Conservation (phyloP, 345 rosid genomes). For the Leavenworthia alabamica region DNA sequence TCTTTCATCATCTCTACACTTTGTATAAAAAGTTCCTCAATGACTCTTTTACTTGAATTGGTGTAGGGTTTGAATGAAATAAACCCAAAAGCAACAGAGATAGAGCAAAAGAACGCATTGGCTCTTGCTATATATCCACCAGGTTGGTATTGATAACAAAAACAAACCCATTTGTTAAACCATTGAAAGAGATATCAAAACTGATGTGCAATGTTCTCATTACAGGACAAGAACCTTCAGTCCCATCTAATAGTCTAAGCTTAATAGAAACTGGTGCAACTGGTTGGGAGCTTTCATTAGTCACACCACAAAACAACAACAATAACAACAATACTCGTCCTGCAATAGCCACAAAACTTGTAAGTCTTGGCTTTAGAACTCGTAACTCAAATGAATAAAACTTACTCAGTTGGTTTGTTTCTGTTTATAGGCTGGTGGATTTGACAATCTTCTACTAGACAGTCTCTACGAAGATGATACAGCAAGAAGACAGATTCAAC, state of each 20-base stretch:
- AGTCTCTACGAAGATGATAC: constrained; percentile 83
- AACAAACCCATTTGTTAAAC: background rate
- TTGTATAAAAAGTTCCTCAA: constrained; percentile 17
- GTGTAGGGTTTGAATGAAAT: constrained; percentile 68
- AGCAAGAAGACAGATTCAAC: constrained; percentile 68
- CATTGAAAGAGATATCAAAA: background rate
- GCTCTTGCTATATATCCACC: constrained; percentile 84
- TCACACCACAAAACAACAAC: constrained; percentile 52
- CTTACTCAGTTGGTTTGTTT: background rate
- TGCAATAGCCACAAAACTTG: constrained; percentile 43
- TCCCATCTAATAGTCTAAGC: constrained; percentile 40
- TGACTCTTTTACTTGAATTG: background rate
- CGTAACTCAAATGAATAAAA: background rate
- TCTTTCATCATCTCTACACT: background rate
- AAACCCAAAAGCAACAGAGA: constrained; percentile 62
- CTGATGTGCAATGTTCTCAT: background rate
- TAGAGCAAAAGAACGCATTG: constrained; percentile 76
- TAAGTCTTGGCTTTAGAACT: constrained; percentile 24
- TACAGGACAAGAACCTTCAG: constrained; percentile 40
- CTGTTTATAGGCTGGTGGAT: constrained; percentile 65
- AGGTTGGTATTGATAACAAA: constrained; percentile 45
- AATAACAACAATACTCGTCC: constrained; percentile 28
- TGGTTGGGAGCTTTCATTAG: constrained; percentile 98
- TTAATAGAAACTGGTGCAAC: constrained; percentile 50
- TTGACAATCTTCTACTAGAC: constrained; percentile 74